Evolutionary conservation across 257 asterid genomes (phyloP).

Genomic region (Parsonsia alboflavescens): DNA sequence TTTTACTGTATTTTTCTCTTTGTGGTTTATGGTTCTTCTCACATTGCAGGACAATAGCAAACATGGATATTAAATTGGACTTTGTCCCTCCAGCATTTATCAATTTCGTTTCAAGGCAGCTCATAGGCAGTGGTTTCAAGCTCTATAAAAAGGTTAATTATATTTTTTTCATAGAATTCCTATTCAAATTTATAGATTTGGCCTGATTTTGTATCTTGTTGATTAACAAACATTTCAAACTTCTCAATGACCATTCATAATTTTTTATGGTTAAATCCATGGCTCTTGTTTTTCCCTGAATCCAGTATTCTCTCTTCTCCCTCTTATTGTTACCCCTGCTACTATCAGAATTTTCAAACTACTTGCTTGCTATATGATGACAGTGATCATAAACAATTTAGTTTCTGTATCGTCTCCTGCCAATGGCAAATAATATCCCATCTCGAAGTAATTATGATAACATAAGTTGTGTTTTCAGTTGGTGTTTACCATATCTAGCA

Average conservation of each 20-base stretch:
- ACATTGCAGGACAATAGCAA: constrained; percentile 71
- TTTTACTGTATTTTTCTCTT: background rate
- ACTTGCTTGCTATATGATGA: background rate
- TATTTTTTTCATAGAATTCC: background rate
- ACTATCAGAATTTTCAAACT: background rate
- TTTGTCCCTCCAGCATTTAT: constrained; percentile 71
- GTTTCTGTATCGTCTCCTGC: constrained; percentile 3
- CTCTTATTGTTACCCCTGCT: background rate
- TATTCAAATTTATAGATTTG: no score
- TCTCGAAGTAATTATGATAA: background rate
- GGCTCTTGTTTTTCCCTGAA: background rate
- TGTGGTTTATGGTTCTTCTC: background rate
- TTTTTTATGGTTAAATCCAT: background rate
- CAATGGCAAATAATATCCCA: background rate
- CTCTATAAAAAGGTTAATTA: constrained; percentile 75
- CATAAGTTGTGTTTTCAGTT: background rate
- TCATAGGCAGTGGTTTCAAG: constrained; percentile 85
- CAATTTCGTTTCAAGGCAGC: constrained; percentile 86
- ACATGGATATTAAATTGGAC: constrained; percentile 71
- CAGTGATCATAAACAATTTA: background rate
- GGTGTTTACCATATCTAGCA: background rate
- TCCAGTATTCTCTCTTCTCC: background rate
- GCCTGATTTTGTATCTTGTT: background rate
- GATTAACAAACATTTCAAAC: background rate
- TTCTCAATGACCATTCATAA: background rate